Conservation (phyloP, 202 grass and related monocot genomes). For the Zizania palustris region DNA sequence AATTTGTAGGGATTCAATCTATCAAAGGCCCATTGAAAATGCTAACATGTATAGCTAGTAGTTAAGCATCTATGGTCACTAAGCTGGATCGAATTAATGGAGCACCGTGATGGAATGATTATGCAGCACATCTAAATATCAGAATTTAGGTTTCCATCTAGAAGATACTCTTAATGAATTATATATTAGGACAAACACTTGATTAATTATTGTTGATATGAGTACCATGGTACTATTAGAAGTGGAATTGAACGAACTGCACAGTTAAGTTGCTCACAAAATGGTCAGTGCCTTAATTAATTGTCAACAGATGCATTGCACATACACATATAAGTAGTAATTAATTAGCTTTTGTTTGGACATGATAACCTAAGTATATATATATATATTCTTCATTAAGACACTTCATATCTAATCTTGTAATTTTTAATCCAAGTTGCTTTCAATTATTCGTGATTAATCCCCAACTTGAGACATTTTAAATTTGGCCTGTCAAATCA, state of each 20-base stretch:
- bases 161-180: neutral
- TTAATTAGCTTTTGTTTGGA: neutral
- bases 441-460: neutral
- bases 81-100: neutral
- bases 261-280: neutral
- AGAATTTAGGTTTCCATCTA: neutral
- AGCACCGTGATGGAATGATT: neutral
- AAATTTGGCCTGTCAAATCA: neutral
- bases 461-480: neutral
- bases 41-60: too few relatives aligned
- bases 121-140: neutral
- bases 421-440: neutral
- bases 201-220: neutral
- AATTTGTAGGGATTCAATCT: too few relatives aligned
- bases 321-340: neutral
- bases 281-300: neutral
- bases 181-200: neutral
- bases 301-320: too few relatives aligned
- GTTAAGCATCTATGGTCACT: too few relatives aligned
- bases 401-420: neutral
- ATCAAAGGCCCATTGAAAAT: too few relatives aligned
- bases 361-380: neutral
- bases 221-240: neutral
- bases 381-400: neutral
- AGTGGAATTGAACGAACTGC: neutral